Evolutionary conservation across 2,329 filamentous ascomycete genomes (phyloP).

Genomic region (Pestalotiopsis sp.): DNA sequence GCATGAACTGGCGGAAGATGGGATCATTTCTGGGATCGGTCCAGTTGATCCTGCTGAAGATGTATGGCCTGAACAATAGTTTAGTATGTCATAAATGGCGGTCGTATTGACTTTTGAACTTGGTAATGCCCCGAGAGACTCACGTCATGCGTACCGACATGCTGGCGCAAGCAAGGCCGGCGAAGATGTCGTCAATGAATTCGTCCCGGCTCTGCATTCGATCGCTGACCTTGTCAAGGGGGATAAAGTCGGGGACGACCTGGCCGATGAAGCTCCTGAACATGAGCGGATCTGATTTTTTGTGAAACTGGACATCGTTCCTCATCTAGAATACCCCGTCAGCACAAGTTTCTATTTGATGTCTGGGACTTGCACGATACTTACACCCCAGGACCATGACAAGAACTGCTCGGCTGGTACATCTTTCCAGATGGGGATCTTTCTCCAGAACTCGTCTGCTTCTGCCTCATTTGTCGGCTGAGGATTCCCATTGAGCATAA

Average conservation of each 20-base stretch:
- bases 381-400: slow-evolving; percentile 56
- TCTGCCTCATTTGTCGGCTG: not conserved
- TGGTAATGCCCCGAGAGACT: slow-evolving; percentile 18
- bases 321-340: slow-evolving; percentile 35
- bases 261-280: slow-evolving; percentile 51
- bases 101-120: not conserved
- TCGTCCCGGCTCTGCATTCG: slow-evolving; percentile 49
- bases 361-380: not conserved
- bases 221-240: slow-evolving; percentile 29
- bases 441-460: slow-evolving; percentile 51
- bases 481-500: not conserved
- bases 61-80: slow-evolving; percentile 47
- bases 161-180: slow-evolving; percentile 54
- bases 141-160: slow-evolving; percentile 63
- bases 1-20: slow-evolving; percentile 62
- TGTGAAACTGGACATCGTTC: slow-evolving; percentile 48
- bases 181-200: slow-evolving; percentile 56
- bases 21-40: slow-evolving; percentile 59
- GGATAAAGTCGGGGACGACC: slow-evolving; percentile 53
- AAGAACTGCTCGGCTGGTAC: slow-evolving; percentile 51
- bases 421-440: slow-evolving; percentile 50
- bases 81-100: not conserved
- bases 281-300: slow-evolving; percentile 35
- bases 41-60: slow-evolving; percentile 63
- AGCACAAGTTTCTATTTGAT: slow-evolving; percentile 16